Evolutionary conservation across 176 grass and related monocot genomes (phyloP).

Genomic region (Carex pumila): DNA sequence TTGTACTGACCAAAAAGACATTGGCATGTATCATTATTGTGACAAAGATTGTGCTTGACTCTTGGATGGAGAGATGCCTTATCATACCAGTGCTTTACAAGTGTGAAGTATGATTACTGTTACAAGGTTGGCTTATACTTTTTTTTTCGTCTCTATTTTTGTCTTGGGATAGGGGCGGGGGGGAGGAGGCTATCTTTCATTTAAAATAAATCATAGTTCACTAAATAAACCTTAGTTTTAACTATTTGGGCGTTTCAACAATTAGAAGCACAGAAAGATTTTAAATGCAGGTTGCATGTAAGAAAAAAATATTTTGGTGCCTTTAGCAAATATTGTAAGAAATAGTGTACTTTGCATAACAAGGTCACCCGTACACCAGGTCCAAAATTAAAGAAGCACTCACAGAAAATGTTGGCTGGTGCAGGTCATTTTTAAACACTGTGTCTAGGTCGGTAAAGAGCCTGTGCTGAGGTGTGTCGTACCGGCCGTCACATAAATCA

Average conservation of each 20-base stretch:
- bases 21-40: not conserved
- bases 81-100: not conserved
- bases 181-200: not conserved
- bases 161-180: not conserved
- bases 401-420: constrained; percentile 88
- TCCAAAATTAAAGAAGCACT: constrained; percentile 26
- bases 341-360: not conserved
- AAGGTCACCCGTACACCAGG: not conserved
- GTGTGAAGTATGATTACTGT: not conserved
- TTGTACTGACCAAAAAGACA: not conserved
- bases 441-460: constrained; percentile 77
- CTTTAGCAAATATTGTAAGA: not conserved
- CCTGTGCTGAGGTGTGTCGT: constrained; percentile 92
- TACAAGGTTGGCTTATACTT: not conserved
- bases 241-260: not conserved
- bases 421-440: constrained; percentile 72
- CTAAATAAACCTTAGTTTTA: not conserved
- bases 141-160: not conserved
- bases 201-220: not conserved
- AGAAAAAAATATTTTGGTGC: not conserved
- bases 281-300: not conserved
- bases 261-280: not conserved
- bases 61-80: not conserved
- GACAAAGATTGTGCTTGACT: not conserved
- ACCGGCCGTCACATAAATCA: constrained; percentile 97